Evolutionary conservation across 1,139 yeast species (phyloP), one percentile per base, ranked within the genome.

Genomic region (Yamadazyma triangularis): DNA sequence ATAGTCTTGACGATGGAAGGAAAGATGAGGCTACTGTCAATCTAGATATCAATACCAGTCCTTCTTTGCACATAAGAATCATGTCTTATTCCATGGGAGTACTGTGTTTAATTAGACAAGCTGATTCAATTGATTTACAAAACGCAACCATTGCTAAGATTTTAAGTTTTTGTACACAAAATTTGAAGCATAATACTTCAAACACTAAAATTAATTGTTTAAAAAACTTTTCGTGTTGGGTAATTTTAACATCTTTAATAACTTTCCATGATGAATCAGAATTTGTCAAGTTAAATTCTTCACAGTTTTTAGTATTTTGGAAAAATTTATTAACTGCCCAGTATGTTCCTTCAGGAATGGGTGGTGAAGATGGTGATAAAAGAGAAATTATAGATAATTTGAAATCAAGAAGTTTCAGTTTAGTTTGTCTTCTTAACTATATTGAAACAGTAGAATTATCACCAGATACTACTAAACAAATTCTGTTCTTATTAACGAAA

Each of bases 251-350:
- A 31, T 94, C 96, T 1, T 60, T 88, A 26, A 82, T 89, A 55
- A 79, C 87, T 13, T 74, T 81, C 36, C 80, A 83, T 27, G 71
- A 73, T 9, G 67, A 72, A 11, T 60, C 66, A 1, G 74, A 68
- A 37, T 82, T 79, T 44, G 74, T 84, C 24, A 74, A 73, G 41
- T 70, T 84, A 39, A 85, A 86, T 49, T 69, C 87, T 4, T 74
- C 91, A 0, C 95, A 86, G 48, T 69, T 86, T 34, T 61, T 87
- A 28, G 70, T 77, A 4, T 74, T 87, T 40, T 88, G 96, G 95
- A 85, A 85, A 47, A 76, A 79, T 36, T 68, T 87, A n/a, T 60
- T 88, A 32, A 82, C 88, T 2, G 63, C 73, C 2, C 73, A 67
- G 36, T 66, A 56, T 30, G 58, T 63, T 23, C 54, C 67, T 14